Base-by-base conservation (phyloP, 1,284 basidiomycete genomes). In the Puccinia coronata region DNA sequence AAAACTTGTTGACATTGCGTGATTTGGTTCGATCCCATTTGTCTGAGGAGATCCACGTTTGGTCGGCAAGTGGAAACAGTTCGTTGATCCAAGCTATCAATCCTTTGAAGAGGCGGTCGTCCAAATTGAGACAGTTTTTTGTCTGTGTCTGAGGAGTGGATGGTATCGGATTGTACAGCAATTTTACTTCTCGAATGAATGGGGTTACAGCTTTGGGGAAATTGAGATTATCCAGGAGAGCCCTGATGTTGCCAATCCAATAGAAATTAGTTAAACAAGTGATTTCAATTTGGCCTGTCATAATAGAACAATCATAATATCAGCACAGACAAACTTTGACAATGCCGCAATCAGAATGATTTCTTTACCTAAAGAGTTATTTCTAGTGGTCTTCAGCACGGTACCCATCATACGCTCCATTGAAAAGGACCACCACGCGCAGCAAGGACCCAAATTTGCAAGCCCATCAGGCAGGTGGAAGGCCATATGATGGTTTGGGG, bases 401-500 rank as follows among this genome's bases (percentile, higher is more conserved):
- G 20, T 25, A 49, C 53, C 73, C 73, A 75, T 75, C 11, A 75
- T 23, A 16, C 41, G n/a, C 18, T 70, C 67, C 16, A 70, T 25
- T 3, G 39, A 47, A 23, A 70, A 70, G 28, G 67, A 70, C 67
- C 67, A 36, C 67, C 67, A 39, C 16, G n/a, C n/a, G n/a, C n/a
- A n/a, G n/a, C n/a, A n/a, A n/a, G n/a, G n/a, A n/a, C n/a, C n/a
- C n/a, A n/a, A 70, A 20, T 39, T 36, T 43, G 34, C 67, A 5
- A 70, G 39, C 23, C 67, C 14, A 11, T 70, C 39, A 28, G 8
- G 3, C 6, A 70, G 25, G 28, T 70, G 67, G 41, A 70, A 41
- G 3, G 67, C 67, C 67, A 70, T 70, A 39, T 70, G 67, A n/a
- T 70, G 67, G 41, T 70, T 70, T 14, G 67, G 67, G 31, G 31